Evolutionary conservation across 331 rosid genomes (phyloP).

Genomic region (Erythrophleum ivorense): DNA sequence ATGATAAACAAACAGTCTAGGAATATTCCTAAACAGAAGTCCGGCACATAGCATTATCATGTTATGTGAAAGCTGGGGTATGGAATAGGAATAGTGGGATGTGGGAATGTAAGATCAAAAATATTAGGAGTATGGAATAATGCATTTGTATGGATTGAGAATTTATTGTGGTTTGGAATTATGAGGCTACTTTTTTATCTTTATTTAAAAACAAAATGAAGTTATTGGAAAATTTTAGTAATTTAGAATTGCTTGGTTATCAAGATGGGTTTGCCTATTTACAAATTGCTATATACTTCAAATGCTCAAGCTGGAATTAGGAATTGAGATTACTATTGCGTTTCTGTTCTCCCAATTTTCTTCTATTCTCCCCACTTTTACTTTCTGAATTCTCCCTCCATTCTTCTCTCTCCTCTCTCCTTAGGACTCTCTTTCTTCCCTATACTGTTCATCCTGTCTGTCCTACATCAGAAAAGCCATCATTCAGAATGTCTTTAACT

Average conservation of each 20-base stretch:
- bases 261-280: background rate
- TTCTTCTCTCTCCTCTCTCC: background rate
- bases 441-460: background rate
- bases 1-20: constrained; percentile 20
- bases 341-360: constrained; percentile 7
- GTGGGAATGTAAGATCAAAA: background rate
- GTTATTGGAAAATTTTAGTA: background rate
- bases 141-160: background rate
- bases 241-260: background rate
- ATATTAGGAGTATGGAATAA: background rate
- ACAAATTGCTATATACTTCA: background rate
- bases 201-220: background rate
- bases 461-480: background rate
- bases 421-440: background rate
- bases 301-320: background rate
- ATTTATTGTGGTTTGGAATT: background rate
- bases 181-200: background rate
- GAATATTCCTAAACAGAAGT: constrained; percentile 29
- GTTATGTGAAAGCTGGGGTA: background rate
- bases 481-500: background rate
- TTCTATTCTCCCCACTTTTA: background rate
- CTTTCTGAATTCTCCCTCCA: background rate
- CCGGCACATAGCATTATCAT: constrained; percentile 7
- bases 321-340: background rate
- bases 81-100: background rate